phyloP scores from a whole-genome alignment of 108 stramenopile species.

The Aurantiochytrium sp. region DNA sequence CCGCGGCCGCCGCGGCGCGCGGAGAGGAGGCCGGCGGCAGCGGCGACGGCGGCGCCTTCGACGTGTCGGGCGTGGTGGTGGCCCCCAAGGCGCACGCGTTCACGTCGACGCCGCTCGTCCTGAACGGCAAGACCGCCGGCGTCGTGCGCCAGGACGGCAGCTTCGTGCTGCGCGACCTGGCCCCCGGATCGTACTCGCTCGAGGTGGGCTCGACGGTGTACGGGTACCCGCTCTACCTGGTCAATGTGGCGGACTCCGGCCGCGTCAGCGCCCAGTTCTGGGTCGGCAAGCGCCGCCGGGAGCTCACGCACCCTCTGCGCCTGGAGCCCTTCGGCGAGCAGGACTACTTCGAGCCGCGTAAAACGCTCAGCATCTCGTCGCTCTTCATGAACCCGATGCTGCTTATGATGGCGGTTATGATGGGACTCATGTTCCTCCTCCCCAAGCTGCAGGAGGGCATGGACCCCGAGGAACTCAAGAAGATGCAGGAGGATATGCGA shows the following conservation, averaged over 20 bases:
- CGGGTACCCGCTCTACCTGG: background rate
- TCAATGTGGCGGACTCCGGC: background rate
- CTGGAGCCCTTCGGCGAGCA: background rate
- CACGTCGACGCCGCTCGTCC: background rate
- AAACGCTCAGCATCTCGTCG: background rate
- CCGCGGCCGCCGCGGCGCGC: no score
- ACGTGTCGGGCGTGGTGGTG: background rate
- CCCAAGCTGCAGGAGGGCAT: background rate
- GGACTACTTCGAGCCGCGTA: conserved; percentile 1
- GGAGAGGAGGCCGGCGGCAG: background rate
- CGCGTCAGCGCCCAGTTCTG: background rate
- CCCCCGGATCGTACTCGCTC: background rate
- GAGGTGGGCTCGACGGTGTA: background rate
- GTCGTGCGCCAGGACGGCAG: background rate
- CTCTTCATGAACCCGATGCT: conserved; percentile 20
- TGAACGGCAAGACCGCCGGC: background rate
- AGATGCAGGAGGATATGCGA: background rate
- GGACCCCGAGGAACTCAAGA: conserved; percentile 29
- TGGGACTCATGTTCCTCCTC: background rate
- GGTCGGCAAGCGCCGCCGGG: background rate
- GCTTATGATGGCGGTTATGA: background rate
- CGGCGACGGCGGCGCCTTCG: background rate
- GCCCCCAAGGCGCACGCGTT: background rate
- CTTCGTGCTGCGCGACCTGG: background rate
- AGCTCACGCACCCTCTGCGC: background rate